Conservation (phyloP, 306 rosid genomes). For the Fagus sylvatica region DNA sequence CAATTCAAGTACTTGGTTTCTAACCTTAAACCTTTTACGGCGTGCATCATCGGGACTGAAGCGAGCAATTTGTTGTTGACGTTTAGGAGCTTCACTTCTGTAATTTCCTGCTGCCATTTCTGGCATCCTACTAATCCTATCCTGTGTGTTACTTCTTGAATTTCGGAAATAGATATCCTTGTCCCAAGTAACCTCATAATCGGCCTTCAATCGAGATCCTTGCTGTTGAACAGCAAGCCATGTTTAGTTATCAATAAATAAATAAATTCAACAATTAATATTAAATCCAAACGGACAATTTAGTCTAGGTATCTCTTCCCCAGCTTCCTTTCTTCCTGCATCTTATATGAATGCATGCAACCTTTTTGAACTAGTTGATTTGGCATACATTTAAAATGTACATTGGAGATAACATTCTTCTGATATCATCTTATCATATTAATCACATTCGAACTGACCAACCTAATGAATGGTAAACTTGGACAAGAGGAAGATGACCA, state of each 20-base stretch:
- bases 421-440: too few species aligned
- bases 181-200: constrained; percentile 86
- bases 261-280: background rate
- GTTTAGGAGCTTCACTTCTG: constrained; percentile 74
- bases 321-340: constrained; percentile 6
- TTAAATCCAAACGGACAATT: constrained; percentile 4
- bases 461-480: too few species aligned
- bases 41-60: constrained; percentile 60
- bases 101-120: constrained; percentile 38
- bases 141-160: constrained; percentile 47
- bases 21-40: constrained; percentile 84
- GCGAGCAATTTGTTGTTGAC: constrained; percentile 46
- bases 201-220: constrained; percentile 79
- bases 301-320: background rate
- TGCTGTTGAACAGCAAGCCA: constrained; percentile 51
- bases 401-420: background rate
- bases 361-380: background rate
- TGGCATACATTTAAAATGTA: background rate
- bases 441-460: too few species aligned
- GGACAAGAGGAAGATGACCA: too few species aligned
- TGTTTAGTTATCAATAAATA: constrained; percentile 12
- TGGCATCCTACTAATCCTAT: constrained; percentile 31
- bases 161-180: constrained; percentile 59
- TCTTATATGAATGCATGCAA: background rate
- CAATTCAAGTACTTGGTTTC: constrained; percentile 3